phyloP scores from a whole-genome alignment of 2,329 filamentous ascomycete species.

The Clarireedia homoeocarpa region DNA sequence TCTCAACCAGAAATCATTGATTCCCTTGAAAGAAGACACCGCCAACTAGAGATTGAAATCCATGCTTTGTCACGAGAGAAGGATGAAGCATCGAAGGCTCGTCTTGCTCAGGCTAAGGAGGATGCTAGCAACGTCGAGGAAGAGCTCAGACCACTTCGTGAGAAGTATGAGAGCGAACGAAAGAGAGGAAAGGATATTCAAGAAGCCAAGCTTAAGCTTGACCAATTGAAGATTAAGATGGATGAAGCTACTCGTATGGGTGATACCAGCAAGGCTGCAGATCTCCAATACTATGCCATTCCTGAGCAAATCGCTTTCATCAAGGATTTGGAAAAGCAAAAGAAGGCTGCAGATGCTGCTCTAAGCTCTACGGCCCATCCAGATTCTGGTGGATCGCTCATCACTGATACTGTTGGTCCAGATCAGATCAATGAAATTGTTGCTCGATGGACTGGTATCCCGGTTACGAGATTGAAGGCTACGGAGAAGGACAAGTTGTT shows the following conservation, averaged over 20 bases:
- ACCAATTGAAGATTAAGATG: constrained; percentile 81
- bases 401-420: constrained; percentile 89
- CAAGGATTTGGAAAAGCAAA: constrained; percentile 71
- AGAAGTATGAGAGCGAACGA: constrained; percentile 95
- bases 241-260: constrained; percentile 86
- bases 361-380: constrained; percentile 44
- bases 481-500: constrained; percentile 98
- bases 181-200: constrained; percentile 86
- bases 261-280: constrained; percentile 80
- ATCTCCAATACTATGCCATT: constrained; percentile 95
- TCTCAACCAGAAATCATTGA: constrained; percentile 95
- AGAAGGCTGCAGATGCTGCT: constrained; percentile 67
- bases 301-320: constrained; percentile 83
- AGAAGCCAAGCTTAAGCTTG: constrained; percentile 89
- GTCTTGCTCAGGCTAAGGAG: constrained; percentile 74
- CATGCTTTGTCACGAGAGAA: constrained; percentile 90
- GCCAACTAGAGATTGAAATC: constrained; percentile 95
- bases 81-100: constrained; percentile 81
- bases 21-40: constrained; percentile 80
- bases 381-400: constrained; percentile 62
- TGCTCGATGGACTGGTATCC: constrained; percentile 95
- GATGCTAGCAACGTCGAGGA: constrained; percentile 93
- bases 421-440: constrained; percentile 99
- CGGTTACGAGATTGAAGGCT: constrained; percentile 86
- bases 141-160: constrained; percentile 80